These are phyloP conservation scores for Blastocystis sp. DNA, from an alignment of 352 stramenopile species.

Conservation along the genomic window DNA sequence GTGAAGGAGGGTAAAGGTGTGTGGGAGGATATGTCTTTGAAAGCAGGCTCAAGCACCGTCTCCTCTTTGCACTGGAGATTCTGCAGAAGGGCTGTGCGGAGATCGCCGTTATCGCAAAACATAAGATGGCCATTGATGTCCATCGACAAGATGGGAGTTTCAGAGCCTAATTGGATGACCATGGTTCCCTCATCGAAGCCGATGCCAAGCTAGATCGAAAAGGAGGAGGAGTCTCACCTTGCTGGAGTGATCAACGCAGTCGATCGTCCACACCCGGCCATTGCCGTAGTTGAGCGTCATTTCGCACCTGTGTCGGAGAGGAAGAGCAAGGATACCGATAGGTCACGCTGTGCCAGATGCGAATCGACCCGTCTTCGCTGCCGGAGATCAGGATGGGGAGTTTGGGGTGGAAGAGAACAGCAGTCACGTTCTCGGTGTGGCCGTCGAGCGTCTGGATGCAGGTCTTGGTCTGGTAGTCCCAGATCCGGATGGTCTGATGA, in stretches of 20 bases:
- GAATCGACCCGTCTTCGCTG: conserved; percentile 89
- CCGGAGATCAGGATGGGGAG: conserved; percentile 93
- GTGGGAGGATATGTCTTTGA: conserved; percentile 52
- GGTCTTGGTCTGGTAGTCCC: conserved; percentile 99
- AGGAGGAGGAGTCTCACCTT: conserved; percentile 56
- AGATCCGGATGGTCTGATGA: conserved; percentile 88
- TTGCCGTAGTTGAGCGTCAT: conserved; percentile 98
- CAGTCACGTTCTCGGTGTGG: conserved; percentile 95
- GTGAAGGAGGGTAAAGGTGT: conserved; percentile 68
- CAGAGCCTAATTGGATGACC: conserved; percentile 90
- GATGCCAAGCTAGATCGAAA: conserved; percentile 62
- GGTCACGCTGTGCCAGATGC: conserved; percentile 80
- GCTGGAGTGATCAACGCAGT: conserved; percentile 70
- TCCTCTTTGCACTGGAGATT: conserved; percentile 60
- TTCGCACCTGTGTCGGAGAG: conserved; percentile 87
- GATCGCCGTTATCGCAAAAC: conserved; percentile 94
- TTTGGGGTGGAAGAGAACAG: conserved; percentile 94
- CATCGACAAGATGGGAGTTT: conserved; percentile 94
- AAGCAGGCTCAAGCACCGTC: not conserved
- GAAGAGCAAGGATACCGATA: conserved; percentile 73
- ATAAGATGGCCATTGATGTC: conserved; percentile 91
- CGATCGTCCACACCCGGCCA: conserved; percentile 91
- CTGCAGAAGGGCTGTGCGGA: conserved; percentile 82
- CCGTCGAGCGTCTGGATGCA: conserved; percentile 95
- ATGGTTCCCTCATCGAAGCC: conserved; percentile 81